Evolutionary conservation across 306 rosid genomes (phyloP).

Genomic region (Casuarina cunninghamiana): DNA sequence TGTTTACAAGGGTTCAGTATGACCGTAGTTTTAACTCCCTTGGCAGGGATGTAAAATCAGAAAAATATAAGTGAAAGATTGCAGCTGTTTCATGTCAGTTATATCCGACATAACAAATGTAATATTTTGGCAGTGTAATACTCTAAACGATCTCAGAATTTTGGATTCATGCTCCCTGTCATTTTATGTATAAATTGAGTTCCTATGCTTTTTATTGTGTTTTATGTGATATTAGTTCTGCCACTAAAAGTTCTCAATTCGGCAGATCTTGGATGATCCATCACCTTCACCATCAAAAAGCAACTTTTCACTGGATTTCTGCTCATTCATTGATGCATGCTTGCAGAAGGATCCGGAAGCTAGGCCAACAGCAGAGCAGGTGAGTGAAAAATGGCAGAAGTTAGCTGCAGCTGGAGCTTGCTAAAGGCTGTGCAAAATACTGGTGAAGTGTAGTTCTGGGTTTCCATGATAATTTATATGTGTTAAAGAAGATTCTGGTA

Average conservation of each 20-base stretch:
- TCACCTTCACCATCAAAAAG: slow-evolving; percentile 85
- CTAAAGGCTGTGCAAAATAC: not conserved
- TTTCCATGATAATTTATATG: slow-evolving; percentile 8
- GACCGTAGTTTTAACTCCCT: not conserved
- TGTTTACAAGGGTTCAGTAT: not conserved
- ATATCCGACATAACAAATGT: not conserved
- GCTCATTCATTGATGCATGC: slow-evolving; percentile 89
- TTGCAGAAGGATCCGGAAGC: slow-evolving; percentile 81
- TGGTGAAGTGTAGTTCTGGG: not conserved
- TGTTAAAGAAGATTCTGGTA: not conserved
- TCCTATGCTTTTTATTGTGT: slow-evolving; percentile 13
- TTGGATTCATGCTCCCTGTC: not conserved
- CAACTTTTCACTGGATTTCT: slow-evolving; percentile 84
- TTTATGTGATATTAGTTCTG: not conserved
- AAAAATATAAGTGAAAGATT: not conserved
- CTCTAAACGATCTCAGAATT: slow-evolving; percentile 13
- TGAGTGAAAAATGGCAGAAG: slow-evolving; percentile 30
- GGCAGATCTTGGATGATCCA: slow-evolving; percentile 93
- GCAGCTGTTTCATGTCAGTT: not conserved
- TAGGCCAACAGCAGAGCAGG: slow-evolving; percentile 97
- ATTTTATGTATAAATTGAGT: not conserved
- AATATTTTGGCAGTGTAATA: slow-evolving; percentile 9
- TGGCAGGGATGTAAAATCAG: not conserved
- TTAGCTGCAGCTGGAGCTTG: slow-evolving; percentile 16
- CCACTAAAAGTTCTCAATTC: slow-evolving; percentile 25